A percentile compares a stretch with the other conserved stretches of the same genome.
Conservation (phyloP, 108 stramenopile species). For the Conticribra weissflogii region DNA sequence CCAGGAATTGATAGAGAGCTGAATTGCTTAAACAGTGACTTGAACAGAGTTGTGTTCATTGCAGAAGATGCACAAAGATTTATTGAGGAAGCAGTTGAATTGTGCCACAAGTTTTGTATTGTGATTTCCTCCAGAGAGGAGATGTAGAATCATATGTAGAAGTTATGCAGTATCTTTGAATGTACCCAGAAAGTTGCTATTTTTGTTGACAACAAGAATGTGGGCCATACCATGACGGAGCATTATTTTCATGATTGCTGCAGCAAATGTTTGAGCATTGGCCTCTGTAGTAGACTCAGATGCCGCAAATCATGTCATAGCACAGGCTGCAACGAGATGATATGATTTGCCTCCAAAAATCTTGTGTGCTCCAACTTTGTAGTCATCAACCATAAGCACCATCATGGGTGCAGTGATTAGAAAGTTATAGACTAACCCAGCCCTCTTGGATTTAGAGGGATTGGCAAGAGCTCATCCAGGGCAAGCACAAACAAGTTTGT, state of each 20-base stretch:
- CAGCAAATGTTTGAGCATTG: background rate
- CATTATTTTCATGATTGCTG: constrained; percentile 9
- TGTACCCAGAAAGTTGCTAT: background rate
- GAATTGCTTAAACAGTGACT: background rate
- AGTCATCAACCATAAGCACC: too few species aligned
- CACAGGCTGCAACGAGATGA: background rate
- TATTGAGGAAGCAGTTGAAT: background rate
- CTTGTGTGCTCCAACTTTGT: constrained; percentile 1
- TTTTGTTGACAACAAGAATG: background rate
- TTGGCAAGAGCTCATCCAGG: too few species aligned
- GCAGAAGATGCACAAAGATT: background rate
- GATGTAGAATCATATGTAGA: background rate
- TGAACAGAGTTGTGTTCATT: background rate
- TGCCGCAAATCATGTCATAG: background rate
- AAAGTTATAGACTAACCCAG: too few species aligned
- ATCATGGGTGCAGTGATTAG: too few species aligned
- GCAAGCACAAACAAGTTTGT: background rate
- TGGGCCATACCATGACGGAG: constrained; percentile 12
- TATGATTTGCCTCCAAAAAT: constrained; percentile 8
- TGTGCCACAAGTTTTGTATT: constrained; percentile 9
- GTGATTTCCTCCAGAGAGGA: constrained; percentile 5
- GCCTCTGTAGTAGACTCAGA: background rate
- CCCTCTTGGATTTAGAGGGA: too few species aligned
- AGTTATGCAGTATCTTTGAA: background rate
- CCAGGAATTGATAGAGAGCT: background rate